These are phyloP conservation scores for Nothophaeocryptopus gaeumannii DNA, from an alignment of 2,329 filamentous ascomycete genomes.

Conservation along the genomic window DNA sequence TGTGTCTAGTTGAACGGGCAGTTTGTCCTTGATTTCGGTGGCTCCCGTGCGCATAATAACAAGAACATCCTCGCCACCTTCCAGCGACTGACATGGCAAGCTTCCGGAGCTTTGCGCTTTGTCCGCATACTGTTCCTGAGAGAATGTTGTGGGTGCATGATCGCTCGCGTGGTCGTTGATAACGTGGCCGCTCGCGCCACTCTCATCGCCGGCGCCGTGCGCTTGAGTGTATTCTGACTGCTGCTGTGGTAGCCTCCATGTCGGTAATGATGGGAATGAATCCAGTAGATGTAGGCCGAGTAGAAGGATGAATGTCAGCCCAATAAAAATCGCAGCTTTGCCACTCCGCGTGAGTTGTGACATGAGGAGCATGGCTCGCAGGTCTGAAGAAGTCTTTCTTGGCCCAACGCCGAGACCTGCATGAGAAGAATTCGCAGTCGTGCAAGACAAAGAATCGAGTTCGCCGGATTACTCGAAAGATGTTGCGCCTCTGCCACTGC, in stretches of 20 bases:
- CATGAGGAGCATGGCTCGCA: not conserved
- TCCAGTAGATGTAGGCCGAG: conserved; percentile 11
- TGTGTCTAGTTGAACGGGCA: conserved; percentile 54
- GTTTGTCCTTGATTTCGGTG: conserved; percentile 54
- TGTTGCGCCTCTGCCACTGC: too few relatives aligned
- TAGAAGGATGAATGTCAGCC: conserved; percentile 4
- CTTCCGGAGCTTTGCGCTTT: not conserved
- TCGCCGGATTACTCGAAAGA: too few relatives aligned
- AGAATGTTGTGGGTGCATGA: too few relatives aligned
- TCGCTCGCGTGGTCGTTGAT: too few relatives aligned
- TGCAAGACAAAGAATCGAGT: too few relatives aligned
- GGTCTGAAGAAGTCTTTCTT: too few relatives aligned
- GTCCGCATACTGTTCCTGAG: too few relatives aligned
- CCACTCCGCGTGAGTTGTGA: conserved; percentile 13
- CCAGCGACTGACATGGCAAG: conserved; percentile 23
- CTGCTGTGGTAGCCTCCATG: conserved; percentile 7
- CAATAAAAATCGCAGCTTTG: conserved; percentile 8
- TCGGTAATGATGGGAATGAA: conserved; percentile 1
- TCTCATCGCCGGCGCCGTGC: too few relatives aligned
- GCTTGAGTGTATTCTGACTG: not conserved
- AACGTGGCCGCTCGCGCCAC: too few relatives aligned
- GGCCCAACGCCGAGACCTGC: too few relatives aligned
- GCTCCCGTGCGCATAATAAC: conserved; percentile 59
- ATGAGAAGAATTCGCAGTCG: too few relatives aligned
- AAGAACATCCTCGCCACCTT: conserved; percentile 50